Conservation (phyloP, 2,329 filamentous ascomycete genomes). For the Xylogone sp. region DNA sequence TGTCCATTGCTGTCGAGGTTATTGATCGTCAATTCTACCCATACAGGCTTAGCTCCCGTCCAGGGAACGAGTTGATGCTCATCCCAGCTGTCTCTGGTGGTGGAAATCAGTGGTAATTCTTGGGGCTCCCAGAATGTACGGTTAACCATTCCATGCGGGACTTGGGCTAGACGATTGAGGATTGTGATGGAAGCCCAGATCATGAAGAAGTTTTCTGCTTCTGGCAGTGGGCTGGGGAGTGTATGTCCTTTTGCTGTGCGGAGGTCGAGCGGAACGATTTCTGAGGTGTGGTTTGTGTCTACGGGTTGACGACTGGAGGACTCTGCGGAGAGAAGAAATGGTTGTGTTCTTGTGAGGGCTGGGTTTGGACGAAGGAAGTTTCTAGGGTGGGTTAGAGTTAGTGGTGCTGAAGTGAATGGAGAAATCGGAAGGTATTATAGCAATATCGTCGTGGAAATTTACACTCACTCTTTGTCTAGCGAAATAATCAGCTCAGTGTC, state of each 20-base stretch:
- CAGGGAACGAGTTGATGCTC: slow-evolving; percentile 33
- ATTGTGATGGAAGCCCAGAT: slow-evolving; percentile 42
- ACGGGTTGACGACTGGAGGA: background rate
- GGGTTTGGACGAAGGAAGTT: slow-evolving; percentile 2
- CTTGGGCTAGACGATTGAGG: slow-evolving; percentile 35
- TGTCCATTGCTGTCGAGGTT: slow-evolving; percentile 46
- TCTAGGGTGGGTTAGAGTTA: background rate
- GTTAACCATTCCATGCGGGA: slow-evolving; percentile 43
- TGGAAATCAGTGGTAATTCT: slow-evolving; percentile 27
- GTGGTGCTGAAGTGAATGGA: too few species aligned
- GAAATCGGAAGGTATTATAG: background rate
- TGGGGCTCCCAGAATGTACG: slow-evolving; percentile 38
- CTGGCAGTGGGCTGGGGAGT: slow-evolving; percentile 17
- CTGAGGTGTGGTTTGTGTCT: background rate
- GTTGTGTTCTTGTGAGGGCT: slow-evolving; percentile 5
- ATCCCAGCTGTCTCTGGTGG: slow-evolving; percentile 33
- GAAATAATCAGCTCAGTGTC: slow-evolving; percentile 9
- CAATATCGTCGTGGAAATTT: background rate
- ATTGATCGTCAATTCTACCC: slow-evolving; percentile 46
- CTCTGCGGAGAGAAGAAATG: slow-evolving; percentile 1
- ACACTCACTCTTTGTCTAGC: slow-evolving; percentile 20
- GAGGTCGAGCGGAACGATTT: slow-evolving; percentile 17
- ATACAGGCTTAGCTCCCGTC: slow-evolving; percentile 27
- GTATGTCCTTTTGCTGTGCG: slow-evolving; percentile 3
- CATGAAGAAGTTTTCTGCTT: slow-evolving; percentile 33